phyloP scores from a whole-genome alignment of 495 filamentous ascomycete species.

The Neurospora sp. region DNA sequence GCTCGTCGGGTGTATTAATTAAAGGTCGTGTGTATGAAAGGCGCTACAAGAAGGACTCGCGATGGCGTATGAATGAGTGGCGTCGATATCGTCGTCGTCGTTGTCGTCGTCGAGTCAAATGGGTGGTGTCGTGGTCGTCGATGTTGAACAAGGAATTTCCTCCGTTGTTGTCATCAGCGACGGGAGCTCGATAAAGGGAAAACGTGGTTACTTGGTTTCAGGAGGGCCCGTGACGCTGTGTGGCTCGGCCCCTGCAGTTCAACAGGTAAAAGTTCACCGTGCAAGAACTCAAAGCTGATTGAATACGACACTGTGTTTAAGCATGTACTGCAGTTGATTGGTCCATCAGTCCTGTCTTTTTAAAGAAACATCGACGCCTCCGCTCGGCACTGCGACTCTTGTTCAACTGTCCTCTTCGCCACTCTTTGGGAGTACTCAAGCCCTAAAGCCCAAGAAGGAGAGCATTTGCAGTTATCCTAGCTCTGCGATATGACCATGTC shows the following conservation, averaged over 20 bases:
- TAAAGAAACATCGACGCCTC: background rate
- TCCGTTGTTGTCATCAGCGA: background rate
- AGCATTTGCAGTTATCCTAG: background rate
- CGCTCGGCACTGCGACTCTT: background rate
- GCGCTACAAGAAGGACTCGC: background rate
- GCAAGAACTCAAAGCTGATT: background rate
- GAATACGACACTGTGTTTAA: background rate
- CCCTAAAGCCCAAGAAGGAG: background rate
- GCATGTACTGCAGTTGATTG: background rate
- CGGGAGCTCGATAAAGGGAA: slow-evolving; percentile 7
- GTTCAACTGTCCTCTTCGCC: background rate
- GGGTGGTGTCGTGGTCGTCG: background rate
- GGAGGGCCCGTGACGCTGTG: background rate
- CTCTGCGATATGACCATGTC: background rate
- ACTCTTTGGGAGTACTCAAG: background rate
- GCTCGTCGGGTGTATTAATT: background rate
- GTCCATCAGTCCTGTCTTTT: background rate
- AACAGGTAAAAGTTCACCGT: slow-evolving; percentile 3
- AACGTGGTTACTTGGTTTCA: slow-evolving; percentile 20
- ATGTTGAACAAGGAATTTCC: background rate
- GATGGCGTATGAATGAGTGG: background rate
- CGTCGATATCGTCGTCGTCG: background rate
- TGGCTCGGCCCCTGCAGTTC: slow-evolving; percentile 2
- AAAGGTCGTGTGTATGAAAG: background rate
- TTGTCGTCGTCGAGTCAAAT: background rate